Percentiles rank a stretch among this genome's conserved stretches.
These are phyloP conservation scores for Nicotiana sylvestris DNA, from an alignment of 257 asterid genomes.

Conservation along the genomic window DNA sequence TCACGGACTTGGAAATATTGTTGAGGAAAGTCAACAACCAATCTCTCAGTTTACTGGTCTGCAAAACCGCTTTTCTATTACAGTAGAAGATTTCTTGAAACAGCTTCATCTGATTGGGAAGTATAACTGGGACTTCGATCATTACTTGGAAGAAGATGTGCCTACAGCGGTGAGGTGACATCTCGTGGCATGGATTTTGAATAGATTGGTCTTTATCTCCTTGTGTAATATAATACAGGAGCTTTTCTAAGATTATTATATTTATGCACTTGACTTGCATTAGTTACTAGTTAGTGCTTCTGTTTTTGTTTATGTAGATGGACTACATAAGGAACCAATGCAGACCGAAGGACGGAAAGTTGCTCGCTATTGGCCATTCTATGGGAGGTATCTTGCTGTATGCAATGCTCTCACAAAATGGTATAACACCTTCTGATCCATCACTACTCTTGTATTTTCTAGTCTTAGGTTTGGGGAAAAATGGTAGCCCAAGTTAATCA, in stretches of 20 bases:
- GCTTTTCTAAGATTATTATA: conserved; percentile 5
- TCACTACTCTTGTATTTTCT: neutral
- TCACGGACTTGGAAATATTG: conserved; percentile 61
- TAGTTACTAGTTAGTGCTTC: conserved; percentile 3
- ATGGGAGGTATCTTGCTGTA: conserved; percentile 97
- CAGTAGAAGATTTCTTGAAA: conserved; percentile 83
- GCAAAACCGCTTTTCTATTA: conserved; percentile 59
- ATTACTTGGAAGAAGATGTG: conserved; percentile 91
- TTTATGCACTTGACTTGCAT: neutral
- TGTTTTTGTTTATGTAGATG: conserved; percentile 44
- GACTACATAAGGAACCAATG: conserved; percentile 65
- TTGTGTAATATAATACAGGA: neutral
- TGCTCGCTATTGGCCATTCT: conserved; percentile 92
- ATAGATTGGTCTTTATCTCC: conserved; percentile 17
- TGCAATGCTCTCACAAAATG: conserved; percentile 78
- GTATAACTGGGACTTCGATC: conserved; percentile 98
- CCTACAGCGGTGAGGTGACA: conserved; percentile 99
- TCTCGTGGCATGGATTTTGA: conserved; percentile 28
- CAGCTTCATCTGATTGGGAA: conserved; percentile 83
- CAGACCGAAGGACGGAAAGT: conserved; percentile 75
- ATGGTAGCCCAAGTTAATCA: neutral
- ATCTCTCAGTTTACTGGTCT: conserved; percentile 78
- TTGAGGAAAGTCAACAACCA: conserved; percentile 81
- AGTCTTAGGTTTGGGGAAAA: neutral
- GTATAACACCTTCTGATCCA: conserved; percentile 30